These are phyloP conservation scores for Ambrosia hybrid DNA, from an alignment of 140 eudicot genomes.

Conservation along the genomic window DNA sequence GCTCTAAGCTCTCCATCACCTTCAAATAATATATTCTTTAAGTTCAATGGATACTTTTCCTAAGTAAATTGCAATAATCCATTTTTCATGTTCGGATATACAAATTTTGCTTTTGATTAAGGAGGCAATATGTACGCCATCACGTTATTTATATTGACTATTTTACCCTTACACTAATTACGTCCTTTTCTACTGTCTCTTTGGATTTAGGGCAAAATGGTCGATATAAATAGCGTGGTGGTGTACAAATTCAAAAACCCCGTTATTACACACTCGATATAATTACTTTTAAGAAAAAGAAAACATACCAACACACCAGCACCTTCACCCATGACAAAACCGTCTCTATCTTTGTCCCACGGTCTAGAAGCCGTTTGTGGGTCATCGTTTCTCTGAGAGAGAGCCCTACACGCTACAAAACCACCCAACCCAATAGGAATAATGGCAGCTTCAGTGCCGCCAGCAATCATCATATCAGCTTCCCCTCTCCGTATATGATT, in stretches of 20 bases:
- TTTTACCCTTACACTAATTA: not conserved
- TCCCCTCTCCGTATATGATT: conserved; percentile 51
- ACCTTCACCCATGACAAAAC: conserved; percentile 97
- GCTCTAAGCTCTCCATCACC: conserved; percentile 98
- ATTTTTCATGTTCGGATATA: not conserved
- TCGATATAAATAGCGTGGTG: no score
- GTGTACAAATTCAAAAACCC: not conserved
- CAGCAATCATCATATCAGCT: conserved; percentile 57
- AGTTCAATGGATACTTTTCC: not conserved
- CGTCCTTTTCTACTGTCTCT: not conserved
- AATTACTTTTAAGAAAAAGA: not conserved
- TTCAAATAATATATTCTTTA: conserved; percentile 21
- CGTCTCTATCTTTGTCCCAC: conserved; percentile 88
- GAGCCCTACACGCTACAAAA: conserved; percentile 53
- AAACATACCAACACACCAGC: conserved; percentile 81
- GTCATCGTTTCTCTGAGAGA: conserved; percentile 54
- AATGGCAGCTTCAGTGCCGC: conserved; percentile 52
- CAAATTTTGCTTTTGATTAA: no score
- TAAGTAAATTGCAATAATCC: not conserved
- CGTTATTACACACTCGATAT: not conserved
- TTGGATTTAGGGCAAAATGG: not conserved
- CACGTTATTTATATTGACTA: not conserved
- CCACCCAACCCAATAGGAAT: conserved; percentile 50
- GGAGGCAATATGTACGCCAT: not conserved
- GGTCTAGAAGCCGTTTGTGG: conserved; percentile 86